Evolutionary conservation across 1,284 basidiomycete species (phyloP), one percentile per base, ranked within the genome.

Genomic region (Ustilago tritici): DNA sequence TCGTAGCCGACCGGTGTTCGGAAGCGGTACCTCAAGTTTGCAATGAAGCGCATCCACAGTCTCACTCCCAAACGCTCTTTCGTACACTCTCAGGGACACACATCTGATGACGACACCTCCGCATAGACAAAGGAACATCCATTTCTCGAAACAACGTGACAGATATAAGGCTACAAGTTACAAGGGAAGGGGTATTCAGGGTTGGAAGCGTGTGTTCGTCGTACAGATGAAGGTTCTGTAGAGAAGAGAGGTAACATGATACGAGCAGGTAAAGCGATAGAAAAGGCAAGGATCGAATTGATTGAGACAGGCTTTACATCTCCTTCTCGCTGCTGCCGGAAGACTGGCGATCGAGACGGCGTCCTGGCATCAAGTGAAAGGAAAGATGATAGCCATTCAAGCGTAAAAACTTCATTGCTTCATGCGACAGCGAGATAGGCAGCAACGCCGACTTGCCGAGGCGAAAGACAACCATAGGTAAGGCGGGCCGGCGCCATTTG

Each of bases 311-410:
- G 14, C 31, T 10, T 64, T 54, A 65, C 12, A 61, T 54, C 65
- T 73, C 65, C 61, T 73, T 73, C 40, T 68, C 70, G 70, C 57
- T 65, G 70, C 61, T 62, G 55, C 59, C 55, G 14, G 65, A 72
- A 1, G 65, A 60, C 57, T 66, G 64, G 23, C 61, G 65, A 35
- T 72, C 69, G 38, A 71, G 62, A 28, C 23, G 23, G 23, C 23
- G 23, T 28, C 23, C 23, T 28, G 23, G 23, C 23, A 28, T 28
- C 23, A 28, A 28, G 23, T 28, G 23, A 28, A 2, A 28, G 2
- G 23, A 28, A 28, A 28, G 23, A 28, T 28, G 23, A 17, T 41
- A 15, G 15, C 11, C 40, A 17, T 15, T 41, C 12, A 6, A 15
- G 14, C 40, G 11, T 41, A 17, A 12, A 41, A 15, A n/a, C 6